Evolutionary conservation across 2,329 filamentous ascomycete genomes (phyloP).

Genomic region (Elsinoe perseae): DNA sequence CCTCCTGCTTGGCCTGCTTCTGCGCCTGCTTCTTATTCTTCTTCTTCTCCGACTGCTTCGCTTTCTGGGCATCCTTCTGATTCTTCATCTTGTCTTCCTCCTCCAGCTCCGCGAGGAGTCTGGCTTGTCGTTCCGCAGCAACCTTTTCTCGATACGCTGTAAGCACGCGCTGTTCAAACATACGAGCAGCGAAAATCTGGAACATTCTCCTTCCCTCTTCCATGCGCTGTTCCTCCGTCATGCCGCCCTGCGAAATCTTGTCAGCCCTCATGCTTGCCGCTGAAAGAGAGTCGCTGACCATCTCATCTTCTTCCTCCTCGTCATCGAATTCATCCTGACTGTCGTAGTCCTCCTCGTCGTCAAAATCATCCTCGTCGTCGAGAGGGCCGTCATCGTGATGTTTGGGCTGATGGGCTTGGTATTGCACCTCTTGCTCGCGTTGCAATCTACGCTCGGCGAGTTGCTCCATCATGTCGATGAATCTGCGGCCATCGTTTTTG

Average conservation of each 20-base stretch:
- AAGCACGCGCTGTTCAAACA: slow-evolving; percentile 97
- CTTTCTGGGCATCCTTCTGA: slow-evolving; percentile 83
- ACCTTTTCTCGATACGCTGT: slow-evolving; percentile 98
- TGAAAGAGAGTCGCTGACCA: slow-evolving; percentile 37
- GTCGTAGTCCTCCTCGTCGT: slow-evolving; percentile 61
- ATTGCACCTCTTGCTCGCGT: slow-evolving; percentile 81
- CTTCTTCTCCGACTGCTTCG: slow-evolving; percentile 86
- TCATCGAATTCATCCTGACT: slow-evolving; percentile 58
- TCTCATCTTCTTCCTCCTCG: slow-evolving; percentile 55
- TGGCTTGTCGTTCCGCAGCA: slow-evolving; percentile 80
- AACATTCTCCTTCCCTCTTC: slow-evolving; percentile 98
- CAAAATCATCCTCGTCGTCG: slow-evolving; percentile 69
- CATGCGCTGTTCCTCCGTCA: slow-evolving; percentile 99
- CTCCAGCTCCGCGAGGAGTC: slow-evolving; percentile 82
- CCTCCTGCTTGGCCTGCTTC: slow-evolving; percentile 82
- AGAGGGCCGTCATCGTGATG: slow-evolving; percentile 63
- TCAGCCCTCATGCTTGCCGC: slow-evolving; percentile 15
- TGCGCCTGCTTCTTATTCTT: slow-evolving; percentile 90
- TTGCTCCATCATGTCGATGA: slow-evolving; percentile 99
- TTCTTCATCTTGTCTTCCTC: slow-evolving; percentile 71
- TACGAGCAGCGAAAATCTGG: slow-evolving; percentile 95
- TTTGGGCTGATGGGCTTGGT: slow-evolving; percentile 52
- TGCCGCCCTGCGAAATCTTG: slow-evolving; percentile 60
- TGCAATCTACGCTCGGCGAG: slow-evolving; percentile 95
- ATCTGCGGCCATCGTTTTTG: slow-evolving; percentile 98